Evolutionary conservation across 2,329 filamentous ascomycete species (phyloP).

Genomic region (Magnaporthiopsis rhizophila): DNA sequence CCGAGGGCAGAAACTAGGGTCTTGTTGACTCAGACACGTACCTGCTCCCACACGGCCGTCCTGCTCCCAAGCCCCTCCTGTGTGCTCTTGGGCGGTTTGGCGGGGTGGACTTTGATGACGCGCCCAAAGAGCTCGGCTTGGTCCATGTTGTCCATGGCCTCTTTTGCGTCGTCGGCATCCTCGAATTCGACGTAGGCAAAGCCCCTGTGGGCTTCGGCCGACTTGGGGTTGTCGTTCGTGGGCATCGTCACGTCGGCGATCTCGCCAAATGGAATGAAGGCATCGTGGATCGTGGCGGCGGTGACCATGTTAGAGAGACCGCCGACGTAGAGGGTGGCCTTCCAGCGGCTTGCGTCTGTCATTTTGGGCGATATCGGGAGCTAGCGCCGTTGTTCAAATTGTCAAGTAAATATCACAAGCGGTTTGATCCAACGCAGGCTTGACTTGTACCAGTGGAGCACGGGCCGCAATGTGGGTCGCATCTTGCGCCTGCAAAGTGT

Average conservation of each 20-base stretch:
- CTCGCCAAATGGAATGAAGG: conserved; percentile 95
- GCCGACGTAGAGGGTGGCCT: conserved; percentile 87
- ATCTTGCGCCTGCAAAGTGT: too few species aligned
- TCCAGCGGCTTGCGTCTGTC: conserved; percentile 76
- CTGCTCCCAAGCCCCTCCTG: conserved; percentile 86
- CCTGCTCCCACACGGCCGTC: conserved; percentile 96
- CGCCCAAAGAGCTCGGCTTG: conserved; percentile 90
- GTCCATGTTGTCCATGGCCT: conserved; percentile 99
- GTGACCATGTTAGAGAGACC: conserved; percentile 77
- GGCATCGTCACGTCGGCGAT: conserved; percentile 87
- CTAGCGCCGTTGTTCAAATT: too few species aligned
- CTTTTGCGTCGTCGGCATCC: conserved; percentile 72
- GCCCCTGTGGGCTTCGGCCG: conserved; percentile 73
- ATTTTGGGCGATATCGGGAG: conserved; percentile 37
- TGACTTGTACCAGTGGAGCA: too few species aligned
- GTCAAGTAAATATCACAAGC: too few species aligned
- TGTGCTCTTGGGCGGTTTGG: conserved; percentile 83
- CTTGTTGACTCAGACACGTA: conserved; percentile 33
- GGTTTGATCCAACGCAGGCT: too few species aligned
- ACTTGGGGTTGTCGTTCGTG: conserved; percentile 74
- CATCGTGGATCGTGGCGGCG: conserved; percentile 68
- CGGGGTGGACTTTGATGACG: conserved; percentile 83
- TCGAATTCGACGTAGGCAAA: conserved; percentile 98
- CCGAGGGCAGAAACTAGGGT: background rate
- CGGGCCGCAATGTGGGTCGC: too few species aligned